These are phyloP conservation scores for Colletotrichum neosansevieriae DNA, from an alignment of 2,329 filamentous ascomycete genomes.

Conservation along the genomic window DNA sequence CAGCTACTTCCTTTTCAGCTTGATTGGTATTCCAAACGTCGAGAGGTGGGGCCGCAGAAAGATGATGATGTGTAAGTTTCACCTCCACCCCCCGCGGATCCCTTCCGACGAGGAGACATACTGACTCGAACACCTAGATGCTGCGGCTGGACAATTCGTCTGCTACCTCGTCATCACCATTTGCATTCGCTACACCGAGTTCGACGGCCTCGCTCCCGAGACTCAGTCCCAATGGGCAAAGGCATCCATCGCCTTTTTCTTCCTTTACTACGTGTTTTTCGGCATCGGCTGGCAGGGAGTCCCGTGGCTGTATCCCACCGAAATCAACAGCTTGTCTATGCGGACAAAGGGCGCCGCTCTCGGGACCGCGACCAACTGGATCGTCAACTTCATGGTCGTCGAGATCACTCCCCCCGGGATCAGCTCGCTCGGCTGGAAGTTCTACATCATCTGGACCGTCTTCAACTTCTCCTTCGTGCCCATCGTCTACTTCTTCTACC, in stretches of 20 bases:
- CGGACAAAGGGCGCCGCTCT: slow-evolving; percentile 45
- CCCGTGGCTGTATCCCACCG: slow-evolving; percentile 49
- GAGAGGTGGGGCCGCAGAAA: slow-evolving; percentile 63
- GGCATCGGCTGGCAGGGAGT: slow-evolving; percentile 41
- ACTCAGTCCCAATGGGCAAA: slow-evolving; percentile 36
- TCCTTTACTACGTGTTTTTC: slow-evolving; percentile 44
- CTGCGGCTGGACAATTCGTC: slow-evolving; percentile 63
- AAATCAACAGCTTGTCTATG: slow-evolving; percentile 51
- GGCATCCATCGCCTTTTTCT: slow-evolving; percentile 43
- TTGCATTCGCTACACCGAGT: slow-evolving; percentile 57
- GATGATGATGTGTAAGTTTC: slow-evolving; percentile 63
- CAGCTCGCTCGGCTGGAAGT: slow-evolving; percentile 62
- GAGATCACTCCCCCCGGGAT: slow-evolving; percentile 53
- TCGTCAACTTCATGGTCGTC: slow-evolving; percentile 45
- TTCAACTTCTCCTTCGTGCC: slow-evolving; percentile 61
- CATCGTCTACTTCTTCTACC: slow-evolving; percentile 62
- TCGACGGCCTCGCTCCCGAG: slow-evolving; percentile 29
- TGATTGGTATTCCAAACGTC: slow-evolving; percentile 46
- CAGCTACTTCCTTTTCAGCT: slow-evolving; percentile 47
- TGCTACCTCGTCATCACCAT: slow-evolving; percentile 65
- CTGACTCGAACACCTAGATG: slow-evolving; percentile 43
- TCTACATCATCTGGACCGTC: slow-evolving; percentile 64
- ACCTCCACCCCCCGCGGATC: fast-evolving
- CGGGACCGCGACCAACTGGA: slow-evolving; percentile 39
- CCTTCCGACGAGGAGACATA: neutral